phyloP scores from a whole-genome alignment of 169 alveolate species.

The Plasmodium ovale region DNA sequence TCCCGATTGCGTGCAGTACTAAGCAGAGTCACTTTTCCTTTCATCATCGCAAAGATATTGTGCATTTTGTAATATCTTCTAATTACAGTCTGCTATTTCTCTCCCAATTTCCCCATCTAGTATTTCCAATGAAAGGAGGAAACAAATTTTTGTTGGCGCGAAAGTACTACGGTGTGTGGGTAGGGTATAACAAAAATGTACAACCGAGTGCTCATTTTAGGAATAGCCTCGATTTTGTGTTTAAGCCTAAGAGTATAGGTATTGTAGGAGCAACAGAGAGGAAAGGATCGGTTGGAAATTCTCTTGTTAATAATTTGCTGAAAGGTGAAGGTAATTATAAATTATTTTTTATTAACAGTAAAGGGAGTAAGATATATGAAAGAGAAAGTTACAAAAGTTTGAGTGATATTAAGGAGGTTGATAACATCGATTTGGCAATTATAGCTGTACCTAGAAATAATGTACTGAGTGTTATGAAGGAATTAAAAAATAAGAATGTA shows the following conservation, averaged over 20 bases:
- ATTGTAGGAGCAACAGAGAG: slow-evolving; percentile 85
- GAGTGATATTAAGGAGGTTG: slow-evolving; percentile 58
- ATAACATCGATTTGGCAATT: slow-evolving; percentile 79
- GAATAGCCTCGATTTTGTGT: slow-evolving; percentile 46
- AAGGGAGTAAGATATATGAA: slow-evolving; percentile 75
- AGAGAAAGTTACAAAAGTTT: slow-evolving; percentile 71
- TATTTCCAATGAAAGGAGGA: not conserved
- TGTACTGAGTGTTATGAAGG: slow-evolving; percentile 76
- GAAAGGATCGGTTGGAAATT: slow-evolving; percentile 81
- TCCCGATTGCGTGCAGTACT: too few species aligned
- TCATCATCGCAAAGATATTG: too few species aligned
- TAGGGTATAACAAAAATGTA: slow-evolving; percentile 58
- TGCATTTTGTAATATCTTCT: too few species aligned
- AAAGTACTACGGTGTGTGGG: slow-evolving; percentile 49
- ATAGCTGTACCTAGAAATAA: slow-evolving; percentile 81
- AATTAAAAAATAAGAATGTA: slow-evolving; percentile 79
- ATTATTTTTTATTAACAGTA: slow-evolving; percentile 78
- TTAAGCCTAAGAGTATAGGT: slow-evolving; percentile 79
- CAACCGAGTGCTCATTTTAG: slow-evolving; percentile 24
- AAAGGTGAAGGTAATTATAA: slow-evolving; percentile 75
- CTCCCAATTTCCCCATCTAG: not conserved
- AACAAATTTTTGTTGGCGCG: slow-evolving; percentile 11
- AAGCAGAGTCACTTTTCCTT: too few species aligned
- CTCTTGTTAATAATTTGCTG: slow-evolving; percentile 75
- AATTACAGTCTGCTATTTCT: too few species aligned